Evolutionary conservation across 2,329 filamentous ascomycete species (phyloP), one percentile per base, ranked within the genome.

Genomic region (Aureobasidium pullulans): DNA sequence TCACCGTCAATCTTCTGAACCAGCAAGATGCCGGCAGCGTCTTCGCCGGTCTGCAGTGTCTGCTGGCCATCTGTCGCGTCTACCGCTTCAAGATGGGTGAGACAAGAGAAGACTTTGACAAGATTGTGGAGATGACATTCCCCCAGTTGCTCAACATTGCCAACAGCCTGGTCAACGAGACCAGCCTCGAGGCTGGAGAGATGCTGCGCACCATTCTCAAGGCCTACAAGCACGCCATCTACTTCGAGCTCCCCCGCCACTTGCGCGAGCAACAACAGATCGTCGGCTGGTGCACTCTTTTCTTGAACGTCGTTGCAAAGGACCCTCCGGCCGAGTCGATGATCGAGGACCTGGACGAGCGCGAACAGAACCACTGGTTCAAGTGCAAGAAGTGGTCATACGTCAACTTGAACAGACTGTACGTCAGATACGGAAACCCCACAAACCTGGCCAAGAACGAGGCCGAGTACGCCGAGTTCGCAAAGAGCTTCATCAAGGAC

Each of bases 381-480:
- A 99, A 97, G 79, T 89, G 92, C 64, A 97, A 97, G 85, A 99
- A 99, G 76, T 97, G 94, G 94, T 89, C 93, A 13, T 99, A 96
- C 75, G 96, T 94, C 69, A 97, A 97, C 74, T 77, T 99, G 67
- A 99, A 99, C 77, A 84, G 94, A 63, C 83, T 99, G 16, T 99
- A 94, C 70, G 92, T 97, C 68, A 66, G 92, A 74, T 96, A 99
- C 69, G 94, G 94, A 62, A 97, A 96, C 77, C 89, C 89, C 10
- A 79, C 84, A 49, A 85, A 84, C 39, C 79, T 96, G 61, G 84
- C 86, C 62, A 87, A 88, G 69, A 92, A 90, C 70, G 84, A 81
- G 60, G 84, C 90, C 62, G 89, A 92, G 64, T 88, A 91, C 64
- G 81, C 85, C 29, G 84, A 85, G 57, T 96, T 95, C 65, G 89